Evolutionary conservation across 495 filamentous ascomycete species (phyloP), one percentile per base, ranked within the genome.

Genomic region (Jackrogersella minutella): DNA sequence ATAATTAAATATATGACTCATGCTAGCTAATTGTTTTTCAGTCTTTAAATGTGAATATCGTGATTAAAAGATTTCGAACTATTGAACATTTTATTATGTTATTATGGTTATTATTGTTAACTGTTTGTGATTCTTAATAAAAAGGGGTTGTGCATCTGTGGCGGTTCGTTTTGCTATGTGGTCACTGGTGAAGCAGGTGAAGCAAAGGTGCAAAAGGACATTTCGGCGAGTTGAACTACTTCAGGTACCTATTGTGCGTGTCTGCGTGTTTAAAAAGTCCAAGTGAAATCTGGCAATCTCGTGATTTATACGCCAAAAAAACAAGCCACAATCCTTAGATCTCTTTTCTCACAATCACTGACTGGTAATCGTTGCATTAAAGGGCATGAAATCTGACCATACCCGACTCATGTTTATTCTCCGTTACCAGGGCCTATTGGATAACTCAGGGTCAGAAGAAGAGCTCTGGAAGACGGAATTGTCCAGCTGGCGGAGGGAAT

Each of bases 401-500:
- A 17, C 40, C 30, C 13, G 28, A 37, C 46, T 44, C 22, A 44
- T n/a, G n/a, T 49, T 36, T 50, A 64, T 64, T 64, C 59, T 64
- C 59, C 59, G 54, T 40, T 10, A 37, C 43, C 31, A 46, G 17
- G 41, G 60, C 56, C 43, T 49, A 37, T 21, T 37, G 56, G 34
- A 16, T 36, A 36, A 53, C 40, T 50, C 22, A 22, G 21, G 24
- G 28, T 36, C 28, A 47, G 62, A 36, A 52, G 34, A 47, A 39
- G 37, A 28, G 31, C 17, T 47, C 30, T 50, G 7, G 17, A 51
- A 61, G 46, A 61, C 6, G 22, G 53, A 57, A 36, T 31, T 44
- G 60, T 39, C 55, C 56, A 64, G 60, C 51, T 64, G 50, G 55
- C 55, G 19, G 26, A 50, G 33, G 62, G 24, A 36, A 64, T 54